Base-by-base conservation (phyloP, 306 rosid genomes). In the Cyclanthera cordifolia region DNA sequence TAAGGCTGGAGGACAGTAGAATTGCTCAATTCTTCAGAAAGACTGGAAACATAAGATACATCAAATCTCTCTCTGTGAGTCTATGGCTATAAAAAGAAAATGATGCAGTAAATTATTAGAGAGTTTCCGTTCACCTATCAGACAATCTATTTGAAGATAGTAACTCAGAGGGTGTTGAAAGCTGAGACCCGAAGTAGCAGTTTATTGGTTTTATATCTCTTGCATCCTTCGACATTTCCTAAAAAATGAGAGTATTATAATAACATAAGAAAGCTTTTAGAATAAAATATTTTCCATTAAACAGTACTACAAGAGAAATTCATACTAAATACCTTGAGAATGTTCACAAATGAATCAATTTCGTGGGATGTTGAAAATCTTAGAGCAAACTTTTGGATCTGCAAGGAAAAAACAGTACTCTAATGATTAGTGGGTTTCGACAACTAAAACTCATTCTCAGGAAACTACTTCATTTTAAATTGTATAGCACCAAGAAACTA, bases 321-420 rank as follows among this genome's bases (percentile, higher is more conserved):
- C 25, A 24, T 39, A 27, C 16, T n/a, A 58, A 34, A 25, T 10
- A 66, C 55, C 96, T 85, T 83, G 74, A 90, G 72, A 73, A 76
- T 71, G 75, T 49, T 77, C 56, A 85, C 74, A 76, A 89, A 86
- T 56, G 76, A 72, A 57, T 87, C 76, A n/a, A 88, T 67, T 73
- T 89, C 96, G 50, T 59, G 32, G 27, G 53, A 73, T 19, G 95
- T 80, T 73, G 89, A 73, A 81, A 90, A 87, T 71, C 84, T 79
- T 76, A 93, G 51, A 23, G 87, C 96, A 52, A 89, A 93, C 83
- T 89, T 93, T 79, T 89, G 91, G 43, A 83, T 77, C 96, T 93
- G 84, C 65, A 52, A 70, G 63, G 71, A 73, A 10, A 57, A 37
- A 48, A 27, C 24, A 25, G 10, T 59, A 14, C 27, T 47, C 8